Evolutionary conservation across 768 basidiomycete genomes (phyloP), one percentile per base, ranked within the genome.

Genomic region (Suillus weaverae): DNA sequence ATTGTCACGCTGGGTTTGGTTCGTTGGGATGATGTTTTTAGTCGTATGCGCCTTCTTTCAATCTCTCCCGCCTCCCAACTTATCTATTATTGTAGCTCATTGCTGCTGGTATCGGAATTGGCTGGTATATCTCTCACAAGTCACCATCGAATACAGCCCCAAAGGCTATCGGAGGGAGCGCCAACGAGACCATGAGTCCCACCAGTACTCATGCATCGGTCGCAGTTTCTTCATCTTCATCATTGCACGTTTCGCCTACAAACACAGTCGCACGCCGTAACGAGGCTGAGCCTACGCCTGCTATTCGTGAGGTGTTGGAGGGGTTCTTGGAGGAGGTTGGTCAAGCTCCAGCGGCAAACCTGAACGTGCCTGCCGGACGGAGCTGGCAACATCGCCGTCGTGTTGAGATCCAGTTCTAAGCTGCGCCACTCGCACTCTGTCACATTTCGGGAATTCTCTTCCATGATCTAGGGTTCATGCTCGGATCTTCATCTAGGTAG

Each of bases 1-100:
- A 33, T 71, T 89, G 64, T 85, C 84, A 5, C 82, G 86, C 41
- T 90, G 86, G 87, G 85, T 93, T 3, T 92, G 89, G 88, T 64
- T 91, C 59, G 69, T 86, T 44, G 90, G 86, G n/a, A 66, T 92
- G 18, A 2, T 86, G 35, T 70, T 93, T 44, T 69, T 92, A 62
- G 60, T 86, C 22, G 85, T 86, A 70, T 56, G 85, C 78, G 8
- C 10, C 51, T 43, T 62, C 44, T 8, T n/a, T 56, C 46, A 32
- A 56, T 41, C 18, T 33, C 56, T 43, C 20, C 11, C 18, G 33
- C 38, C 3, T 30, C 3, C 18, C 13, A 30, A 16, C 36, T 38
- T 22, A 61, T 46, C 46, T 35, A 10, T 43, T 13, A 62, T 7
- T 59, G 4, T 64, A 86, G 84, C 75, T 78, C 64, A 83, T 85